Conservation (phyloP, 2,329 filamentous ascomycete genomes). For the Domatiomyces globalis region DNA sequence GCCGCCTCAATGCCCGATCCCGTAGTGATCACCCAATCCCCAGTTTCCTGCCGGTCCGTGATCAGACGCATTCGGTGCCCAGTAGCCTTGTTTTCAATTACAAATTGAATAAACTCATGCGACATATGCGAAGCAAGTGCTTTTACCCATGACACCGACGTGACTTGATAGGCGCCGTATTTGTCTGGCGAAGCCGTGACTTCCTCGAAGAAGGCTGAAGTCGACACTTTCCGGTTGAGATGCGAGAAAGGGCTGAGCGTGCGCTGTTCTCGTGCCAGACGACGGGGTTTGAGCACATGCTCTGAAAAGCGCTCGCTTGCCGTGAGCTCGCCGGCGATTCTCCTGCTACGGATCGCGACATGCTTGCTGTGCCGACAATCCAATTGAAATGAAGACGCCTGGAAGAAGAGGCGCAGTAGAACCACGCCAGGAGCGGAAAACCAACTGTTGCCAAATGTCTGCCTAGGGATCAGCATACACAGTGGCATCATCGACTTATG, state of each 20-base stretch:
- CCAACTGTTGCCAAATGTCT: constrained; percentile 1
- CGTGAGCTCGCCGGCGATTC: not conserved
- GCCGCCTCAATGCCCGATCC: not conserved
- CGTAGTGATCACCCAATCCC: constrained; percentile 9
- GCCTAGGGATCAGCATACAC: not conserved
- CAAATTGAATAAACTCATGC: constrained; percentile 15
- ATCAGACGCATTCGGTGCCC: constrained; percentile 7
- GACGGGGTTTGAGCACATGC: not conserved
- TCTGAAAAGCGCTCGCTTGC: not conserved
- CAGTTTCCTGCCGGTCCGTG: constrained; percentile 11
- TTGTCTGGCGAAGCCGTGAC: not conserved
- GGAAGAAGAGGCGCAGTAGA: not conserved
- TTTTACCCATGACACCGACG: constrained; percentile 15
- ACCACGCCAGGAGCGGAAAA: constrained; percentile 1
- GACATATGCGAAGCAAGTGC: constrained; percentile 15
- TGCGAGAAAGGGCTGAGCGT: not conserved
- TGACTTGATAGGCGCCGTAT: constrained; percentile 3
- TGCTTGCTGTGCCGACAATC: not conserved
- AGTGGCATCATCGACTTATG: not conserved
- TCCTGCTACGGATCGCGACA: not conserved
- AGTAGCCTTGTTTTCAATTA: constrained; percentile 9
- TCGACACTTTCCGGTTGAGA: not conserved
- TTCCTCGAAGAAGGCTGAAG: not conserved
- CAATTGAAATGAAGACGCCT: not conserved
- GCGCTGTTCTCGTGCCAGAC: not conserved